A percentile compares a stretch with the other conserved stretches of the same genome.
Conservation (phyloP, 208 protist species). For the Strigomonas galati region DNA sequence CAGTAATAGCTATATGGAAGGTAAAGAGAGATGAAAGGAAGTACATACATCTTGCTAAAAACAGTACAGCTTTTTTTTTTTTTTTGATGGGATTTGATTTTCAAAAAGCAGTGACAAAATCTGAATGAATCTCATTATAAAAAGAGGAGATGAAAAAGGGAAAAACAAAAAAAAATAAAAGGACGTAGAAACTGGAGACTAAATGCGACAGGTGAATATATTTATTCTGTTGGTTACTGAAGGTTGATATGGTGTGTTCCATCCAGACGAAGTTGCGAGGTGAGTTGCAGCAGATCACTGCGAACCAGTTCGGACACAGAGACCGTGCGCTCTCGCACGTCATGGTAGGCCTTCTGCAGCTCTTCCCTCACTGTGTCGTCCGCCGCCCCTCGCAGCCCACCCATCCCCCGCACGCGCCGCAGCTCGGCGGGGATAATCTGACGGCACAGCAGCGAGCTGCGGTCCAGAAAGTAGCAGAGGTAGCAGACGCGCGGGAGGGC, state of each 20-base stretch:
- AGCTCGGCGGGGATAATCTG: slow-evolving; percentile 57
- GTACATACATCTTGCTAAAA: slow-evolving; percentile 5
- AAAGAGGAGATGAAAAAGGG: too few relatives aligned
- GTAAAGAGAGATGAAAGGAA: slow-evolving; percentile 11
- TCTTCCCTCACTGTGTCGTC: not conserved
- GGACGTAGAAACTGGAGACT: slow-evolving; percentile 15
- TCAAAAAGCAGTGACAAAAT: too few relatives aligned
- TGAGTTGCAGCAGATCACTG: slow-evolving; percentile 20
- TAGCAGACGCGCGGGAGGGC: slow-evolving; percentile 34
- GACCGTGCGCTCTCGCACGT: not conserved
- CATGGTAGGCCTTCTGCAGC: not conserved
- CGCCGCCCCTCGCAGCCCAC: not conserved
- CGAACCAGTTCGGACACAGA: slow-evolving; percentile 13
- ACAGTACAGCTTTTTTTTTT: too few relatives aligned
- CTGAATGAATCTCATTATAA: too few relatives aligned
- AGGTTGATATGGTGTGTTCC: slow-evolving; percentile 5
- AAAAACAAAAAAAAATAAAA: slow-evolving; percentile 9
- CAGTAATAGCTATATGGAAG: too few relatives aligned
- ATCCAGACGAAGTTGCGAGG: slow-evolving; percentile 23
- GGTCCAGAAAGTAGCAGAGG: slow-evolving; percentile 40
- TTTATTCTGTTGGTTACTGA: too few relatives aligned
- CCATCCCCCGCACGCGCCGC: slow-evolving; percentile 24
- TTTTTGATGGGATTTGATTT: too few relatives aligned
- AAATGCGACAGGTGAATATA: too few relatives aligned
- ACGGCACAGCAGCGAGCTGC: slow-evolving; percentile 39